Conservation (phyloP, 805 yeast genomes). For the Lachancea fermentati region DNA sequence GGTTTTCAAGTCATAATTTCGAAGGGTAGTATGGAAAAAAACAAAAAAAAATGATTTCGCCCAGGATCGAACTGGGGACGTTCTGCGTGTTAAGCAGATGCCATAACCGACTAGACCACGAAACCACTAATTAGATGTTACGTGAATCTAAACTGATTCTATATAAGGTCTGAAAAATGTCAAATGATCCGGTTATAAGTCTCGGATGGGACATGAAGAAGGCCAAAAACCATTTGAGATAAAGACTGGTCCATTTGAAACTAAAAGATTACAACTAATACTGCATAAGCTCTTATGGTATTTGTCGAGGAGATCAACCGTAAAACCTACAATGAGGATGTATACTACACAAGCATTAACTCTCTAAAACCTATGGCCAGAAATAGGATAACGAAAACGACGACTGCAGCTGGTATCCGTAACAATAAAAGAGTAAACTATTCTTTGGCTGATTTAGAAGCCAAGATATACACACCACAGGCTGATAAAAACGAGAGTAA, state of each 20-base stretch:
- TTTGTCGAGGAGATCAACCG: slow-evolving; percentile 31
- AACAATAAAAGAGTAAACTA: slow-evolving; percentile 31
- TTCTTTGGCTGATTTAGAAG: slow-evolving; percentile 32
- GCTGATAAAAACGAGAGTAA: slow-evolving; percentile 13
- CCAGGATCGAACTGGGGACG: slow-evolving; percentile 99
- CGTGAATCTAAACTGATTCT: no score
- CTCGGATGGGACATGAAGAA: no score
- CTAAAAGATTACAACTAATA: no score
- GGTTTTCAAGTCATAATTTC: no score
- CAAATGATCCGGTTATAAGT: no score
- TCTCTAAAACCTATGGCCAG: slow-evolving; percentile 17
- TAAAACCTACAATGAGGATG: slow-evolving; percentile 30
- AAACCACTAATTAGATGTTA: slow-evolving; percentile 45
- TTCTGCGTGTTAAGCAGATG: slow-evolving; percentile 99
- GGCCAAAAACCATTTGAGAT: no score
- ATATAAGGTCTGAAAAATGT: no score
- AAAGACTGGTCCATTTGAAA: no score
- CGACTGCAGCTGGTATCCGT: slow-evolving; percentile 17
- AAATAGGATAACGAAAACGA: slow-evolving; percentile 16
- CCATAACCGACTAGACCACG: slow-evolving; percentile 99
- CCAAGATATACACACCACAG: slow-evolving; percentile 17
- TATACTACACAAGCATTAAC: slow-evolving; percentile 25
- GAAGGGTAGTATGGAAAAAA: no score
- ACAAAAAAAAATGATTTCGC: slow-evolving; percentile 72
- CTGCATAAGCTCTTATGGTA: slow-evolving; percentile 2